Evolutionary conservation across 192 early-diverging fungal genomes (phyloP).

Genomic region (Umbelopsis isabellina): DNA sequence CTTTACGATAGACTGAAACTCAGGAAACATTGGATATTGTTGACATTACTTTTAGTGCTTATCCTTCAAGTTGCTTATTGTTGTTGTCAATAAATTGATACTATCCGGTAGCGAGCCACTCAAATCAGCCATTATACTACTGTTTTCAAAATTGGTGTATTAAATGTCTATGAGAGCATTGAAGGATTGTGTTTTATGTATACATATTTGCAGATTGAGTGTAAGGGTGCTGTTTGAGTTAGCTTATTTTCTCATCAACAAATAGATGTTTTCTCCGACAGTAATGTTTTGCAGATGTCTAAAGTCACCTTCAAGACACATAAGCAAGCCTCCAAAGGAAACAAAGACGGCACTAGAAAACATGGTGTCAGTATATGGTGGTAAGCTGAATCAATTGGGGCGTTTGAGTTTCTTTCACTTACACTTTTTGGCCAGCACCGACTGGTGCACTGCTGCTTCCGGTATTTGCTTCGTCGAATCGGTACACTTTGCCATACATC

Average conservation of each 20-base stretch:
- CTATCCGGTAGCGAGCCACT: too few relatives aligned
- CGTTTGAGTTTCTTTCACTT: constrained; percentile 33
- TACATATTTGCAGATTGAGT: constrained; percentile 9
- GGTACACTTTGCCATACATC: constrained; percentile 97
- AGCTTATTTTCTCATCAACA: constrained; percentile 79
- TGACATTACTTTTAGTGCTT: background rate
- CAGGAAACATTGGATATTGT: background rate
- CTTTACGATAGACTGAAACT: background rate
- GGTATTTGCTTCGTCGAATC: constrained; percentile 84
- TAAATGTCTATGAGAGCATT: constrained; percentile 13
- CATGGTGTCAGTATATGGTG: background rate
- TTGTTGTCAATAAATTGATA: background rate
- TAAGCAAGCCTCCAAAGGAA: constrained; percentile 91
- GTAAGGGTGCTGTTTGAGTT: background rate
- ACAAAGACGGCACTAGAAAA: constrained; percentile 76
- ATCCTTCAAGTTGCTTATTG: background rate
- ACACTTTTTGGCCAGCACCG: constrained; percentile 58
- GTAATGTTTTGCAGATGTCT: constrained; percentile 80
- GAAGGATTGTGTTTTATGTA: constrained; percentile 21
- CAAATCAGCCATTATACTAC: background rate
- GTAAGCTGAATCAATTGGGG: background rate
- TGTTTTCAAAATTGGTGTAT: constrained; percentile 8
- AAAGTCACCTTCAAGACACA: constrained; percentile 87
- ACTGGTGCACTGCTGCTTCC: constrained; percentile 49
- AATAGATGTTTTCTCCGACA: constrained; percentile 89